Evolutionary conservation across 2,329 filamentous ascomycete species (phyloP).

Genomic region (Leptographium procerum): DNA sequence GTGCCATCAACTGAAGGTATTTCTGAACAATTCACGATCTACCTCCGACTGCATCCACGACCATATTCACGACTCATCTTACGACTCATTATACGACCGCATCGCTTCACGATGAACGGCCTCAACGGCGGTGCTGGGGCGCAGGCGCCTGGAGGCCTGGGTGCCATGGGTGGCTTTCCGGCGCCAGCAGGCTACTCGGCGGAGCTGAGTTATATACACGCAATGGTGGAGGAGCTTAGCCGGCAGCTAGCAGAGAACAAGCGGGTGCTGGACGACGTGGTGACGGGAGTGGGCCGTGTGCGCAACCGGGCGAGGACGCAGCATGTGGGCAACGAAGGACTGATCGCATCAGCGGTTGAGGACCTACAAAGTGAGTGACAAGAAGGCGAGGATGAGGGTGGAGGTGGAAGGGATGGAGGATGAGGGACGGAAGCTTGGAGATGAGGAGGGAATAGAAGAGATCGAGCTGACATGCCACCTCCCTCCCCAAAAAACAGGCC

Average conservation of each 20-base stretch:
- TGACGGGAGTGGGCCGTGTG: conserved; percentile 50
- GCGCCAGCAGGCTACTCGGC: conserved; percentile 58
- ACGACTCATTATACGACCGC: background rate
- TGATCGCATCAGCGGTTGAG: conserved; percentile 43
- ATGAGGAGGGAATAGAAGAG: background rate
- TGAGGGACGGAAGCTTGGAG: background rate
- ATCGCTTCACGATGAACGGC: conserved; percentile 8
- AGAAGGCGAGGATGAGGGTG: background rate
- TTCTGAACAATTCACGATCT: background rate
- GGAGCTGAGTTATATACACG: conserved; percentile 57
- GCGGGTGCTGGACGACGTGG: conserved; percentile 50
- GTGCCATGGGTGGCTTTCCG: conserved; percentile 35
- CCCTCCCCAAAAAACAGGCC: conserved; percentile 35
- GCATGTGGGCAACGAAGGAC: conserved; percentile 44
- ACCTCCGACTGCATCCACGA: background rate
- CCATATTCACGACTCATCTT: background rate
- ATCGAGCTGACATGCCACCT: no score
- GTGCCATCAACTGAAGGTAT: background rate
- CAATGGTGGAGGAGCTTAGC: conserved; percentile 56
- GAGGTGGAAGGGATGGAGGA: background rate
- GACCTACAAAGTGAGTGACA: conserved; percentile 40
- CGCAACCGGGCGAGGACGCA: conserved; percentile 43
- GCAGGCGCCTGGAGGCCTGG: conserved; percentile 16
- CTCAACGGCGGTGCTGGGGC: conserved; percentile 3
- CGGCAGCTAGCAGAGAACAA: conserved; percentile 51